These are phyloP conservation scores for Dalbergia cultrata DNA, from an alignment of 306 rosid genomes.

Conservation along the genomic window DNA sequence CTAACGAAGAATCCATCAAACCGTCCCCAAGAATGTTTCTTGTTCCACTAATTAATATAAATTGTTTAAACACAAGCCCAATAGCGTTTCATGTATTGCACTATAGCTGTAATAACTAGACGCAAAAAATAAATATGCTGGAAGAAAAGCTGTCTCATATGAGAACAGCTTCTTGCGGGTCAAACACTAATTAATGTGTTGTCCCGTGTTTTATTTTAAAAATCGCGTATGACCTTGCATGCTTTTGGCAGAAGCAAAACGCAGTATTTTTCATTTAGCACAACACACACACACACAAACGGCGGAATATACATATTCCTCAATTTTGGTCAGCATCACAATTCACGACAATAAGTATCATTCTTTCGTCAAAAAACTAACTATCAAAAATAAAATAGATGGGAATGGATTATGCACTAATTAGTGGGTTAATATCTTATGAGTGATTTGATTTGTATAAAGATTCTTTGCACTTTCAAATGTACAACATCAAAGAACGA, in stretches of 20 bases:
- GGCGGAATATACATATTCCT: slow-evolving; percentile 15
- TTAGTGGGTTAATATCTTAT: slow-evolving; percentile 36
- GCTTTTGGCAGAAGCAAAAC: slow-evolving; percentile 6
- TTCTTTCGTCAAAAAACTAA: not conserved
- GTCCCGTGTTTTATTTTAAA: slow-evolving; percentile 29
- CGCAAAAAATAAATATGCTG: not conserved
- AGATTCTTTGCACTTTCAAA: slow-evolving; percentile 17
- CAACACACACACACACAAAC: not conserved
- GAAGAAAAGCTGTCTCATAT: slow-evolving; percentile 18
- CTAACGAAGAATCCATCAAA: slow-evolving; percentile 5
- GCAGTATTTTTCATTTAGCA: not conserved
- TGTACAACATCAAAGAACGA: slow-evolving; percentile 1
- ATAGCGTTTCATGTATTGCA: slow-evolving; percentile 36
- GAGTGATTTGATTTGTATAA: slow-evolving; percentile 18
- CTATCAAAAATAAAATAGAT: not conserved
- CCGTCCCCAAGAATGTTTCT: slow-evolving; percentile 36
- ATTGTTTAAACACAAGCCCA: not conserved
- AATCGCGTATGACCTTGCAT: slow-evolving; percentile 1
- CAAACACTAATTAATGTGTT: slow-evolving; percentile 45
- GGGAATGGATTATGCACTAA: slow-evolving; percentile 22
- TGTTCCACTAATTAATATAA: slow-evolving; percentile 13
- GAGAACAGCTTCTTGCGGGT: slow-evolving; percentile 37
- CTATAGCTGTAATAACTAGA: not conserved
- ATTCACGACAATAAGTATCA: not conserved
- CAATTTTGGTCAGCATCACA: slow-evolving; percentile 11